Base-by-base conservation (phyloP, 352 stramenopile species). In the Globisporangium paddicum region DNA sequence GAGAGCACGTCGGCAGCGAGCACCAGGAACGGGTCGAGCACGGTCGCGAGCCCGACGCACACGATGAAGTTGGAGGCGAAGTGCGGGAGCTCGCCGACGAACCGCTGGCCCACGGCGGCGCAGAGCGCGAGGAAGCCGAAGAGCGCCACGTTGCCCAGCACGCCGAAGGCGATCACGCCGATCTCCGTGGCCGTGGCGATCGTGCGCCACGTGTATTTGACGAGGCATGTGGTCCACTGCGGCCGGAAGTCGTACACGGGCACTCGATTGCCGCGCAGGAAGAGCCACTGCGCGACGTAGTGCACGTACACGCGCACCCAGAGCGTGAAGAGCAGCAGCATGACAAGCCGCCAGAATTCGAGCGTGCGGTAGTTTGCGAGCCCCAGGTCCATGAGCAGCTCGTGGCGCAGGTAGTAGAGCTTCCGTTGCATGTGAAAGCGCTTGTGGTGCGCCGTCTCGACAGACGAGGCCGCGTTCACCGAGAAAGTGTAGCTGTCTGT, bases 271-370 rank as follows among this genome's bases (percentile, higher is more conserved):
- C 67, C 66, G 35, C 78, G 75, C 34, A 96, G 65, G 49, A 90
- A 93, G 7, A 96, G 25, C 77, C 80, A 97, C 72, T 97, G 89
- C 5, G 66, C 73, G n/a, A 95, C 23, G 64, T 93, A 96, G 63
- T 96, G 90, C 21, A 96, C 67, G 67, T 96, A 97, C 42, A 97
- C 50, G 13, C 90, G 87, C 25, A 96, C 58, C 86, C 87, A 96
- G 6, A 95, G 74, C n/a, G 87, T 69, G 28, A 93, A 69, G 13
- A 79, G 7, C 1, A 91, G 63, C 50, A 95, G 60, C 9, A 71
- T 51, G 11, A 87, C 13, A 7, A 81, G 63, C 30, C 91, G 63
- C 77, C 87, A 97, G 58, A 95, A 96, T 55, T 96, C 79, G 46
- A 92, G 64, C 34, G 77, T 90, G 32, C 62, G 60, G 57, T 71